These are phyloP conservation scores for Pseudogymnoascus sp. DNA, from an alignment of 2,329 filamentous ascomycete species.

Conservation along the genomic window DNA sequence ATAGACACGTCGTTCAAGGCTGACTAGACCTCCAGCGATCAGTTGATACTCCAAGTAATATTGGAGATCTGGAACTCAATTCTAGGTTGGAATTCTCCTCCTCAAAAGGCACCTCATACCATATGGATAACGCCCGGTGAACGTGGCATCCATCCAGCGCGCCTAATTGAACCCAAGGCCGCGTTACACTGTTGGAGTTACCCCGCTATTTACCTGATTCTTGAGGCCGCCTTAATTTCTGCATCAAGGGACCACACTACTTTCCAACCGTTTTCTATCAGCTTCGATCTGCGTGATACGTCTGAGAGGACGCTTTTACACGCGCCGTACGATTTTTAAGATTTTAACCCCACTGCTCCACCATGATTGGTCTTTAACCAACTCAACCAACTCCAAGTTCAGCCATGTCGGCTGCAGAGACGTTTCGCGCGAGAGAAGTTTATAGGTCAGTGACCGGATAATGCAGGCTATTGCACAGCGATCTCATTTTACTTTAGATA, in stretches of 20 bases:
- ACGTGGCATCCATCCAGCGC: neutral
- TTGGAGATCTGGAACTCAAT: neutral
- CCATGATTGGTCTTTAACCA: neutral
- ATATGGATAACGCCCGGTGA: neutral
- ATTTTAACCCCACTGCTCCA: neutral
- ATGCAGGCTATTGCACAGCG: neutral
- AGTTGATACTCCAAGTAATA: neutral
- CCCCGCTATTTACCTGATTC: neutral
- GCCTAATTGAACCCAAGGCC: neutral
- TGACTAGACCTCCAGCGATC: neutral
- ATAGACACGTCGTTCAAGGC: neutral
- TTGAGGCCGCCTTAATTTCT: neutral
- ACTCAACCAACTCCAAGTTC: neutral
- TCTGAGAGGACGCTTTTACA: neutral
- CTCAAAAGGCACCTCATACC: neutral
- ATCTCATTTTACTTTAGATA: slow-evolving; percentile 14
- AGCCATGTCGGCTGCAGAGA: neutral
- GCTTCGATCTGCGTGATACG: neutral
- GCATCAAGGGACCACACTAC: neutral
- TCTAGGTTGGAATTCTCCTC: neutral
- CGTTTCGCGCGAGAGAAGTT: neutral
- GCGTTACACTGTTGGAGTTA: neutral
- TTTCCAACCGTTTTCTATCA: neutral
- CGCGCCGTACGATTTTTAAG: neutral
- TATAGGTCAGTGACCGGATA: neutral